phyloP scores from a whole-genome alignment of 1,284 basidiomycete species.

The Lignosus rhinocerotis region DNA sequence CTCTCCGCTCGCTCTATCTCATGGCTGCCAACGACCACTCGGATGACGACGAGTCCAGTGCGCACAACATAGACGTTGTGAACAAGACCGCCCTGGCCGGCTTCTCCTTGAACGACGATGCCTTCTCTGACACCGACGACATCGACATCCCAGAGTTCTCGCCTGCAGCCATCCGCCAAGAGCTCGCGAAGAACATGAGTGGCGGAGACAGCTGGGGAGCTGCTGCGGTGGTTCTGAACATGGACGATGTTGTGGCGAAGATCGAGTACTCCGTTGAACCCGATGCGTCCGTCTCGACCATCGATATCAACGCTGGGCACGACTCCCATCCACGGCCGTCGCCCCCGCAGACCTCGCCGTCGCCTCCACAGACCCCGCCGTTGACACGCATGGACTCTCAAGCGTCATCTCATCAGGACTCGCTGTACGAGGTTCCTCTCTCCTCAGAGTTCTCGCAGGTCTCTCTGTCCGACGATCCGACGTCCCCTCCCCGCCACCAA shows the following conservation, averaged over 20 bases:
- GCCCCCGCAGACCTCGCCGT: slow-evolving; percentile 24
- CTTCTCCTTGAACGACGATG: slow-evolving; percentile 57
- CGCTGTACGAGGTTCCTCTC: slow-evolving; percentile 35
- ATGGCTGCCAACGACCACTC: slow-evolving; percentile 14
- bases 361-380: slow-evolving; percentile 25
- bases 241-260: slow-evolving; percentile 23
- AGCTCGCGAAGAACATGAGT: slow-evolving; percentile 50
- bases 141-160: slow-evolving; percentile 50
- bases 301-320: slow-evolving; percentile 45
- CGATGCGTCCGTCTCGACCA: slow-evolving; percentile 59
- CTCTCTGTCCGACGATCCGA: slow-evolving; percentile 34
- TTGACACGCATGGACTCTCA: slow-evolving; percentile 23
- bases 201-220: slow-evolving; percentile 19
- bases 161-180: slow-evolving; percentile 55
- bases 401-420: slow-evolving; percentile 25
- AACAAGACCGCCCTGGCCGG: background rate
- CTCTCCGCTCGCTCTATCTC: slow-evolving; percentile 1
- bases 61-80: background rate
- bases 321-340: slow-evolving; percentile 26
- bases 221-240: slow-evolving; percentile 19
- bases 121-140: slow-evolving; percentile 62
- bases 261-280: slow-evolving; percentile 38
- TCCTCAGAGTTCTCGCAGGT: slow-evolving; percentile 47
- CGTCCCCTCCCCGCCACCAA: slow-evolving; percentile 19
- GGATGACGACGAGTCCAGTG: slow-evolving; percentile 14